Base-by-base conservation (phyloP, 768 basidiomycete species). In the Lentinula sp. region DNA sequence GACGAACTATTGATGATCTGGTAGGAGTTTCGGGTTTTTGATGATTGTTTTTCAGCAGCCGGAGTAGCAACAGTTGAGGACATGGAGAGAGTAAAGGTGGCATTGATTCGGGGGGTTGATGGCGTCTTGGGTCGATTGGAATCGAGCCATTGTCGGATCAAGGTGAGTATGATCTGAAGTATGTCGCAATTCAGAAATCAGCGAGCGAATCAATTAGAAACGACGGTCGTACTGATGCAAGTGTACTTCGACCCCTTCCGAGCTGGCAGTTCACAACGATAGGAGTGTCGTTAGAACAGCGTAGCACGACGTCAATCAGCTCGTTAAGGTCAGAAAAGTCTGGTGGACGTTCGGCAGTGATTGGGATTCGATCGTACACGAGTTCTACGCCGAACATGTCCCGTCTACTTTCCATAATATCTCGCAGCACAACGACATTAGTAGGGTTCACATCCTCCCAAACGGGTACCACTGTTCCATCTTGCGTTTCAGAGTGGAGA, bases 191-290 rank as follows among this genome's bases (percentile, higher is more conserved):
- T 16, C 53, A 50, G 13, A 7, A 33, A 20, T 60, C 13, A 28
- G 33, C 15, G 7, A 5, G 36, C 3, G 28, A 28, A 28, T 49
- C 37, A 48, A 32, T 8, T 7, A 28, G 4, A 20, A 5, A 35
- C 50, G 46, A 23, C 48, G 49, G 0, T 28, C 42, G 8, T 59
- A 91, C 91, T 16, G 95, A 91, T n/a, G 93, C 87, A 53, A 94
- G 74, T 0, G 95, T 96, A 62, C 93, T 95, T 66, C 97, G 81
- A 9, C 96, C 95, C 35, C 93, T 81, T 4, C 94, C 96, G 13
- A 99, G 83, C 69, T 99, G 97, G 67, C 95, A 97, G 68, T 98
- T 99, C 39, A 99, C 83, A 16, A 99, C 87, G 61, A 98, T 90
- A 0, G 90, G 90, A 0, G 90, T 88, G 42, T 83, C 81, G 20